Conservation (phyloP, 1,284 basidiomycete species). For the Leccinum colubrinum region DNA sequence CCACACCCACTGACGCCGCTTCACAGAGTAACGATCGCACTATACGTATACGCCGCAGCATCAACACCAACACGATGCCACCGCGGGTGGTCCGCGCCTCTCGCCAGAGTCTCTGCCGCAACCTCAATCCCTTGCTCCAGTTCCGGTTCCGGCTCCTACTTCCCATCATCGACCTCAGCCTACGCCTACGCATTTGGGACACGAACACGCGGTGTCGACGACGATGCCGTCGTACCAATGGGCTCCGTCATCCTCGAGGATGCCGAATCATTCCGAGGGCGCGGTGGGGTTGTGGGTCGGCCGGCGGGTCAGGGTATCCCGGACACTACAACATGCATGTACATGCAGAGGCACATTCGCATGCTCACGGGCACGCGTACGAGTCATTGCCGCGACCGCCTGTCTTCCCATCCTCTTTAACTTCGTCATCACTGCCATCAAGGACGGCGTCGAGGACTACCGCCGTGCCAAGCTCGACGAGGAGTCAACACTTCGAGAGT, state of each 20-base stretch:
- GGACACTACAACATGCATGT: not conserved
- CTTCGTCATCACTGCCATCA: constrained; percentile 86
- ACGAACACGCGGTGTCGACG: not conserved
- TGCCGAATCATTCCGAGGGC: not conserved
- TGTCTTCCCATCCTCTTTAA: constrained; percentile 90
- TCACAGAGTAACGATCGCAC: constrained; percentile 15
- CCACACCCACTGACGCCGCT: not conserved
- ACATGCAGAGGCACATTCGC: not conserved
- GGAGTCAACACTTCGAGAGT: constrained; percentile 83
- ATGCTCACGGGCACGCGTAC: not conserved
- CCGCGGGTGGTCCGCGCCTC: not conserved
- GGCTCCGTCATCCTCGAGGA: not conserved
- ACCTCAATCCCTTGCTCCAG: not conserved
- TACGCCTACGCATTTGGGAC: not conserved
- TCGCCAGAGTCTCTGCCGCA: not conserved
- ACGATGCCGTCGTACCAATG: not conserved
- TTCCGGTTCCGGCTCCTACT: not conserved
- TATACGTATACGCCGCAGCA: constrained; percentile 27
- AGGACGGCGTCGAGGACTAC: constrained; percentile 76
- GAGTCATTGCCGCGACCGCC: constrained; percentile 81
- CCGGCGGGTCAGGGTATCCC: not conserved
- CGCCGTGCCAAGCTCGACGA: constrained; percentile 86
- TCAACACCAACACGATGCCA: not conserved
- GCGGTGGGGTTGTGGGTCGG: not conserved
- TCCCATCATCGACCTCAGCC: not conserved